phyloP scores from a whole-genome alignment of 2,329 filamentous ascomycete genomes.

The Teratosphaeriaceae sp. region DNA sequence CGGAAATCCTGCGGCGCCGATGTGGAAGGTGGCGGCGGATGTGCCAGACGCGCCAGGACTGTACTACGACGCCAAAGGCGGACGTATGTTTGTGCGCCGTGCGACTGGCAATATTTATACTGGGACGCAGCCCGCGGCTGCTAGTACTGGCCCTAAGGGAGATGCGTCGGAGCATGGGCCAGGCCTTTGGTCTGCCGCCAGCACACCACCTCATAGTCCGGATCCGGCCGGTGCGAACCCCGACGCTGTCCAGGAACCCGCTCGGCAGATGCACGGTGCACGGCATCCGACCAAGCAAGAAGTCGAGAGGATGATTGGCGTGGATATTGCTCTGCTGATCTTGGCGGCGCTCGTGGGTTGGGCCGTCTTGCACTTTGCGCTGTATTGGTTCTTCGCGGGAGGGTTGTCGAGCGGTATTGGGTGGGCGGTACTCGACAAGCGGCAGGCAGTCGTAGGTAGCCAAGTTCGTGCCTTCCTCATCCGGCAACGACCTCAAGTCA shows the following conservation, averaged over 20 bases:
- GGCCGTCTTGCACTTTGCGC: constrained; percentile 5
- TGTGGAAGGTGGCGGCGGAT: constrained; percentile 16
- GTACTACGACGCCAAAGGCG: constrained; percentile 1
- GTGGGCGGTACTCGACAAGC: no score
- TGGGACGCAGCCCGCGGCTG: no score
- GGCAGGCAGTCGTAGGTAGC: no score
- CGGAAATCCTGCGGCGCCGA: constrained; percentile 17
- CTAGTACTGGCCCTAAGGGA: no score
- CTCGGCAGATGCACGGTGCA: neutral
- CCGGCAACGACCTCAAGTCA: neutral
- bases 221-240: no score
- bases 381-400: no score
- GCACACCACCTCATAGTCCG: no score
- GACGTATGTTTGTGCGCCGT: constrained; percentile 3
- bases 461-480: constrained; percentile 1
- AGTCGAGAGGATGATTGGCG: neutral
- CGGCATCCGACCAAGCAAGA: neutral
- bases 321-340: constrained; percentile 4
- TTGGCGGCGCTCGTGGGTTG: neutral
- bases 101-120: no score
- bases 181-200: no score
- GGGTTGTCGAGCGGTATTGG: no score
- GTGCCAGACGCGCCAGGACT: constrained; percentile 7
- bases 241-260: neutral
- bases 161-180: no score